Base-by-base conservation (phyloP, 2,329 filamentous ascomycete species). In the Aspergillus pseudotamarii region DNA sequence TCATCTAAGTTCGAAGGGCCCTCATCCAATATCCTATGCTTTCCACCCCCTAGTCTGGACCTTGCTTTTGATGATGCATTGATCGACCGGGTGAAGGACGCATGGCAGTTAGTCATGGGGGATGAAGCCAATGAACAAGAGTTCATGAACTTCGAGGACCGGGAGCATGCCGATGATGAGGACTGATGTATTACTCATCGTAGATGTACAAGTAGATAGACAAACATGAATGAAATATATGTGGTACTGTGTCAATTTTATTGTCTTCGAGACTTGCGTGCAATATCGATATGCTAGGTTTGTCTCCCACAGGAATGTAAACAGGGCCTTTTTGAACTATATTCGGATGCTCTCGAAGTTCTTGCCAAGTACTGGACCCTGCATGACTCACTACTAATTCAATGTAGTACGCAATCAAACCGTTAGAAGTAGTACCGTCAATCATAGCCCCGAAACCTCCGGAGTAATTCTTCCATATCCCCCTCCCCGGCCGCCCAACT, bases 101-200 rank as follows among this genome's bases (percentile, higher is more conserved):
- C 89, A 8, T 98, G 94, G 93, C 81, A 85, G 64, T 79, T 82
- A 56, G 83, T 93, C 4, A 81, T 86, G 68, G 86, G 84, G 11
- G 78, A 80, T 1, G 82, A 84, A 5, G 80, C 76, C 1, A 80
- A 80, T 21, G 81, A 81, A 21, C 79, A 80, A 21, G 75, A 85
- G 51, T 97, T 95, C 71, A 89, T 97, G 86, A 82, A 85, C 23
- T 97, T 97, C 75, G 86, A 89, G 56, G 91, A 95, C 64, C 85
- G 92, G 28, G 89, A 93, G 73, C 84, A 83, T 16, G 80, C 81
- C 32, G 81, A 79, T 63, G 85, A 85, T 36, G 88, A 91, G 67
- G 69, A 75, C 60, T 66, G 61, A 68, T 59, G 28, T 51, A 48
- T 38, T 57, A 41, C 4, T 55, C 10, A 41, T 53, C 51, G 32